Evolutionary conservation across 495 filamentous ascomycete genomes (phyloP).

Genomic region (Lophiotrema nucula): DNA sequence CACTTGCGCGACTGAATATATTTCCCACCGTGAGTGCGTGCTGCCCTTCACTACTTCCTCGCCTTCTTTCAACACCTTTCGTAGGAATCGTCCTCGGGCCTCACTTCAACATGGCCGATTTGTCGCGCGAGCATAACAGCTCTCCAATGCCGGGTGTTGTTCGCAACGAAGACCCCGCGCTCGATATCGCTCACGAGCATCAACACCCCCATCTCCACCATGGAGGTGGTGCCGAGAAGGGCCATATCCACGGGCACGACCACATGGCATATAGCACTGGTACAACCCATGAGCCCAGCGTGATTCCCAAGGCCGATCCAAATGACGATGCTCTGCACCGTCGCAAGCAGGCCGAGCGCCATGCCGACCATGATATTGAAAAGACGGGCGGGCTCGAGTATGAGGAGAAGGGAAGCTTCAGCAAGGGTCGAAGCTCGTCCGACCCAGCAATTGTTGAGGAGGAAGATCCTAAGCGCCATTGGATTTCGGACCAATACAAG

Average conservation of each 20-base stretch:
- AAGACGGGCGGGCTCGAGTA: conserved; percentile 32
- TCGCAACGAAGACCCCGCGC: conserved; percentile 44
- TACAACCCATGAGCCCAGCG: conserved; percentile 46
- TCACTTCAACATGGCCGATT: conserved; percentile 24
- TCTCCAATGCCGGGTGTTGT: conserved; percentile 38
- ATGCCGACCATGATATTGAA: conserved; percentile 30
- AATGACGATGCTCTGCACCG: conserved; percentile 42
- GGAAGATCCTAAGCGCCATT: conserved; percentile 37
- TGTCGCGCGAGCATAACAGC: conserved; percentile 35
- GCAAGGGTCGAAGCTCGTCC: conserved; percentile 17
- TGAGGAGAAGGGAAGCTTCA: conserved; percentile 45
- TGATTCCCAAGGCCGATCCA: conserved; percentile 45
- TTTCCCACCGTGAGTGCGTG: not conserved
- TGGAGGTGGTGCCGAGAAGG: conserved; percentile 45
- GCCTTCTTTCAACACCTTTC: not conserved
- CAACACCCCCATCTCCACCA: conserved; percentile 56
- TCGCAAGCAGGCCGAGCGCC: conserved; percentile 42
- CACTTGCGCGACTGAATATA: conserved; percentile 15
- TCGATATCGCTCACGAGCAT: conserved; percentile 49
- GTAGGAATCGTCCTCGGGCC: conserved; percentile 15
- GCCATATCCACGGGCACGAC: conserved; percentile 41
- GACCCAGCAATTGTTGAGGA: conserved; percentile 29
- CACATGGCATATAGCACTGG: conserved; percentile 52
- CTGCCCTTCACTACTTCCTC: not conserved
- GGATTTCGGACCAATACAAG: conserved; percentile 40